Conservation (phyloP, 176 grass and related monocot genomes). For the Alopecurus myosuroides region DNA sequence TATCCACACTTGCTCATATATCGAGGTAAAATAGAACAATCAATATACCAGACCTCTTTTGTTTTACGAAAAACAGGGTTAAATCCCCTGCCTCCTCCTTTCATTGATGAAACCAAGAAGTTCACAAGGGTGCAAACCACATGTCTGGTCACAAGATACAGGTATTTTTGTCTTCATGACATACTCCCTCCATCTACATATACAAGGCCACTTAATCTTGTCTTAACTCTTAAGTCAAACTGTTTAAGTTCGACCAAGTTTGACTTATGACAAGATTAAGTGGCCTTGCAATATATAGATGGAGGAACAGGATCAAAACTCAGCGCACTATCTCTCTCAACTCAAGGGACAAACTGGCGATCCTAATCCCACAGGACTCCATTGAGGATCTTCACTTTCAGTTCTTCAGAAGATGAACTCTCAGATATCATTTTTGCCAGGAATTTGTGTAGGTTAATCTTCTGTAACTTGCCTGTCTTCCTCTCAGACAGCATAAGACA, state of each 20-base stretch:
- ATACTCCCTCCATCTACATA: neutral
- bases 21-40: neutral
- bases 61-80: neutral
- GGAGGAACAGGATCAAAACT: neutral
- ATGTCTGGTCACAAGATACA: neutral
- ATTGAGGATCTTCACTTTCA: neutral
- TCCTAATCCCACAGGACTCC: neutral
- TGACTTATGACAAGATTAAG: too few species aligned
- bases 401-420: too few species aligned
- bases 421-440: neutral
- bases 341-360: neutral
- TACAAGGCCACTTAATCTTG: neutral
- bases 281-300: neutral
- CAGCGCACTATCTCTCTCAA: neutral
- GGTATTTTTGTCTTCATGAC: neutral
- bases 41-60: neutral
- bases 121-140: neutral
- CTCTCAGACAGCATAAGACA: neutral
- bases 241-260: neutral
- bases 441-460: neutral
- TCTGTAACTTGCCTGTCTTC: neutral
- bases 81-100: neutral
- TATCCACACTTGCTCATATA: neutral
- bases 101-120: neutral
- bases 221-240: neutral